Evolutionary conservation across 768 basidiomycete genomes (phyloP).

Genomic region (Piloderma croceum): DNA sequence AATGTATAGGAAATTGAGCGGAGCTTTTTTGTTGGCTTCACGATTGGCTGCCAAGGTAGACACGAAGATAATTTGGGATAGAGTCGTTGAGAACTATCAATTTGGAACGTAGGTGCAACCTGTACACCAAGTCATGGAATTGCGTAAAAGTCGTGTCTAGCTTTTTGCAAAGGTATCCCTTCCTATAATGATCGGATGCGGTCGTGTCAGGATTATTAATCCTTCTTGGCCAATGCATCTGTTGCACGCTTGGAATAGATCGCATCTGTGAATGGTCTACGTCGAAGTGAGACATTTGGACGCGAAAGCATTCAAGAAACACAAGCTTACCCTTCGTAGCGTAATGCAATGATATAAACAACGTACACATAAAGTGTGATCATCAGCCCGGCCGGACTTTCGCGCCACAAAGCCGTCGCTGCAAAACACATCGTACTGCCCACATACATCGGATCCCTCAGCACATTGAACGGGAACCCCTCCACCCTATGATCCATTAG

Average conservation of each 20-base stretch:
- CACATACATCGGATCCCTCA: constrained; percentile 94
- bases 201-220: too few relatives aligned
- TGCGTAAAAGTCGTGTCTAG: too few relatives aligned
- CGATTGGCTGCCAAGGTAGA: constrained; percentile 70
- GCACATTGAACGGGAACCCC: constrained; percentile 93
- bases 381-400: constrained; percentile 77
- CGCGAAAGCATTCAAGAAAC: not conserved
- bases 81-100: constrained; percentile 42
- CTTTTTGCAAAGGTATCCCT: too few relatives aligned
- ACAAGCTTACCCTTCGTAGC: constrained; percentile 77
- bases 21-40: constrained; percentile 74
- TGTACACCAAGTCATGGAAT: too few relatives aligned
- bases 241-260: constrained; percentile 67
- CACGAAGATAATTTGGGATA: constrained; percentile 72
- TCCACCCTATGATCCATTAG: constrained; percentile 87
- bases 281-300: constrained; percentile 2
- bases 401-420: constrained; percentile 85
- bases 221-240: too few relatives aligned
- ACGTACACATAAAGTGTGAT: constrained; percentile 79
- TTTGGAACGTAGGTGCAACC: too few relatives aligned
- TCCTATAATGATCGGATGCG: too few relatives aligned
- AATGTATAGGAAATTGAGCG: constrained; percentile 64
- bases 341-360: constrained; percentile 77
- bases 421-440: constrained; percentile 89
- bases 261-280: constrained; percentile 75